Evolutionary conservation across 2,329 filamentous ascomycete species (phyloP).

Genomic region (Pseudogymnoascus sp.): DNA sequence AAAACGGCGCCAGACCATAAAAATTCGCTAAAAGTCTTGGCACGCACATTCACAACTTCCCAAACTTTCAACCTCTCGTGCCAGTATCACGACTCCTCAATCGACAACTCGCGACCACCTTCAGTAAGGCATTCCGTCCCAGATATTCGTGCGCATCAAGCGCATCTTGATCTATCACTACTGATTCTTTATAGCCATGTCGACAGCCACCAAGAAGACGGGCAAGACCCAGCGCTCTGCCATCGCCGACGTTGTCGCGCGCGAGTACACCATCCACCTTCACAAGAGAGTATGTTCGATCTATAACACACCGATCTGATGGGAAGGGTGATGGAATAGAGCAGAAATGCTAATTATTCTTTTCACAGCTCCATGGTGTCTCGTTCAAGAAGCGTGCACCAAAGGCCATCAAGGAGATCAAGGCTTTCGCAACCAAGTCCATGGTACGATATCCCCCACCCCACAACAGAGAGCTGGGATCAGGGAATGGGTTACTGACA

Average conservation of each 20-base stretch:
- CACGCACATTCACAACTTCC: slow-evolving; percentile 14
- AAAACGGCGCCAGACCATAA: background rate
- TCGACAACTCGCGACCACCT: slow-evolving; percentile 20
- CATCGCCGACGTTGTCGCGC: slow-evolving; percentile 97
- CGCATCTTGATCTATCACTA: background rate
- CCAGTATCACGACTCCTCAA: slow-evolving; percentile 16
- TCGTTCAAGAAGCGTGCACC: slow-evolving; percentile 99
- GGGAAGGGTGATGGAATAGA: slow-evolving; percentile 6
- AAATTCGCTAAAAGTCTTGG: slow-evolving; percentile 9
- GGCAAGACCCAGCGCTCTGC: slow-evolving; percentile 76
- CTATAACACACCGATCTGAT: slow-evolving; percentile 29
- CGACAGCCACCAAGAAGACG: slow-evolving; percentile 53
- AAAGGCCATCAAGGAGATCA: slow-evolving; percentile 99
- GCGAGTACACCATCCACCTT: slow-evolving; percentile 99
- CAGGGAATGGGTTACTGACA: slow-evolving; percentile 15
- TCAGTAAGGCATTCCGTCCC: slow-evolving; percentile 18
- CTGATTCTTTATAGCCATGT: slow-evolving; percentile 46
- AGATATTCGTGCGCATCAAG: background rate
- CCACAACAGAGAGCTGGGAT: background rate
- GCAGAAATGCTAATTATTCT: slow-evolving; percentile 39
- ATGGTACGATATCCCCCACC: slow-evolving; percentile 63
- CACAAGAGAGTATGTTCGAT: slow-evolving; percentile 88
- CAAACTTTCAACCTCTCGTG: slow-evolving; percentile 14
- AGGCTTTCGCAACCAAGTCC: slow-evolving; percentile 80
- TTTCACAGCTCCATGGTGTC: slow-evolving; percentile 78